Conservation (phyloP, 192 early-diverging fungal species). For the Borealophlyctis nickersoniae region DNA sequence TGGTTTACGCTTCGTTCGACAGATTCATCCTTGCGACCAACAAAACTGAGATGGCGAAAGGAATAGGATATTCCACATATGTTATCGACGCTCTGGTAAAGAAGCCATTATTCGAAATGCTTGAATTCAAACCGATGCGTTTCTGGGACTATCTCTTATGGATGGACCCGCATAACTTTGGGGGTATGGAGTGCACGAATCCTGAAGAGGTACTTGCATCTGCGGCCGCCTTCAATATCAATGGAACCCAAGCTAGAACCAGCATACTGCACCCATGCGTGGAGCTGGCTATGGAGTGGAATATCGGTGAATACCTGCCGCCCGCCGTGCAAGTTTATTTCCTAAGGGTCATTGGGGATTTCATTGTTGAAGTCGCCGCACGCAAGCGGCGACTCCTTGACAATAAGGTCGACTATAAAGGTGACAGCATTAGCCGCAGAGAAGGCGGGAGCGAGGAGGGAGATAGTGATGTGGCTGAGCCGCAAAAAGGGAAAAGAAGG, state of each 20-base stretch:
- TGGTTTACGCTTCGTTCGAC: slow-evolving; percentile 79
- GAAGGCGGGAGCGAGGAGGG: neutral
- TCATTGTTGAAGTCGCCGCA: slow-evolving; percentile 38
- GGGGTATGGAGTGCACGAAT: slow-evolving; percentile 49
- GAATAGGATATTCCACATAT: slow-evolving; percentile 71
- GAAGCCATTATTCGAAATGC: slow-evolving; percentile 71
- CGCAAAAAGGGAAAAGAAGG: neutral
- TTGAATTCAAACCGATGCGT: slow-evolving; percentile 65
- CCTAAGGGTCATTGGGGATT: slow-evolving; percentile 66
- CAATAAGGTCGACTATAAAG: neutral
- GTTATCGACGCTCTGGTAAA: slow-evolving; percentile 63
- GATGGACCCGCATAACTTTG: slow-evolving; percentile 91
- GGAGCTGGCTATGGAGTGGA: slow-evolving; percentile 76
- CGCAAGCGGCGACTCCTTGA: slow-evolving; percentile 4
- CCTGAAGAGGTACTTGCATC: slow-evolving; percentile 20
- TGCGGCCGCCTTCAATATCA: neutral
- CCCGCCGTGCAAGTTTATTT: slow-evolving; percentile 69
- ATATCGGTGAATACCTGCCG: slow-evolving; percentile 85
- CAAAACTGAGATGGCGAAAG: slow-evolving; percentile 72
- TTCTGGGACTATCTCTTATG: slow-evolving; percentile 84
- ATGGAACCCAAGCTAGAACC: neutral
- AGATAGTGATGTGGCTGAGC: neutral
- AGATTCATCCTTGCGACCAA: slow-evolving; percentile 77
- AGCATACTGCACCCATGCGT: slow-evolving; percentile 17
- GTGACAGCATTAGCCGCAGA: no score